Conservation (phyloP, 1,139 yeast species). For the Sugiyamaella grinbergsii region DNA sequence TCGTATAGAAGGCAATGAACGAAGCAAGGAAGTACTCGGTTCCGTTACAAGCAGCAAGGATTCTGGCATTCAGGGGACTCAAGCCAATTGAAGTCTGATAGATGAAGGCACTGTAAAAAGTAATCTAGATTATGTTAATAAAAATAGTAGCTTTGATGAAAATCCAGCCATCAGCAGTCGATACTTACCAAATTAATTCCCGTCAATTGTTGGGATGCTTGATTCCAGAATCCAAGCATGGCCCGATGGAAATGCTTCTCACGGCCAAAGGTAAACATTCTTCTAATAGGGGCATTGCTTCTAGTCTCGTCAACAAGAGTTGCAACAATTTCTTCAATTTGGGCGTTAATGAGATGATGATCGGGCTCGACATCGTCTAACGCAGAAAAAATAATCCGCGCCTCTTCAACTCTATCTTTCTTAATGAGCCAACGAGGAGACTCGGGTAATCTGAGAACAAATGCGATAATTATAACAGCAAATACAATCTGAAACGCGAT, state of each 20-base stretch:
- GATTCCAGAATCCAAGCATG: slow-evolving; percentile 52
- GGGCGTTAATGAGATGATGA: slow-evolving; percentile 31
- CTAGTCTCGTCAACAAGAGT: slow-evolving; percentile 29
- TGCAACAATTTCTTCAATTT: slow-evolving; percentile 36
- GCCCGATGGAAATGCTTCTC: slow-evolving; percentile 53
- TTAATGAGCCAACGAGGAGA: slow-evolving; percentile 53
- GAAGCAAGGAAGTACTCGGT: slow-evolving; percentile 51
- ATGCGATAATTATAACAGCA: slow-evolving; percentile 49
- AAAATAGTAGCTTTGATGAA: neutral
- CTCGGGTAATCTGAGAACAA: slow-evolving; percentile 57
- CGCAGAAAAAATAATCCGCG: slow-evolving; percentile 56
- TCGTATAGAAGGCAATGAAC: slow-evolving; percentile 47
- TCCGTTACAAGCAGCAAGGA: slow-evolving; percentile 53
- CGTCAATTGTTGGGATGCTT: slow-evolving; percentile 67
- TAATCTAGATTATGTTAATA: slow-evolving; percentile 41
- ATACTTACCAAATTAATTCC: slow-evolving; percentile 56
- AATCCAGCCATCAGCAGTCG: neutral
- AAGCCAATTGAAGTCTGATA: slow-evolving; percentile 50
- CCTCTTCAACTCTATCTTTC: slow-evolving; percentile 50
- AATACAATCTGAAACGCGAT: slow-evolving; percentile 51
- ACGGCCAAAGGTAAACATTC: slow-evolving; percentile 44
- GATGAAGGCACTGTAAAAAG: slow-evolving; percentile 44
- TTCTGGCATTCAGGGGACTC: slow-evolving; percentile 45
- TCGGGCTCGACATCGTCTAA: slow-evolving; percentile 39
- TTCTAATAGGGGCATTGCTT: slow-evolving; percentile 23